These are phyloP conservation scores for Trichophyton equinum DNA, from an alignment of 2,329 filamentous ascomycete genomes.

Conservation along the genomic window DNA sequence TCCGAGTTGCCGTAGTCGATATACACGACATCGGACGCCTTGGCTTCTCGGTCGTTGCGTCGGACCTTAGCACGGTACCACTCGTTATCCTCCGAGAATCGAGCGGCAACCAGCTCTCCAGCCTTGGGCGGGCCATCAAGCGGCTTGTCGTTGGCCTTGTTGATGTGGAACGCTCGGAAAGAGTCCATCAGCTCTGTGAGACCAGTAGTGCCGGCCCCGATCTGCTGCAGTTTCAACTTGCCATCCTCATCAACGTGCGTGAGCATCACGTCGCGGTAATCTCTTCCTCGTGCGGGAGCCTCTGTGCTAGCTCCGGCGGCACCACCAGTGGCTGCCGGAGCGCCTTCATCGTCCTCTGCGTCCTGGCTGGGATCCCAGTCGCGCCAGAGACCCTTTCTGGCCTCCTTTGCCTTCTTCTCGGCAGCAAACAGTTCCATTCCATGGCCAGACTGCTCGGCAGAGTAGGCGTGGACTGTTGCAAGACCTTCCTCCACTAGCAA, in stretches of 20 bases:
- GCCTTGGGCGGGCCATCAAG: conserved; percentile 70
- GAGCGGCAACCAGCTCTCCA: conserved; percentile 80
- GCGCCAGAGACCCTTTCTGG: conserved; percentile 76
- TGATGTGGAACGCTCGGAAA: conserved; percentile 83
- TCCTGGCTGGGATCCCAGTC: conserved; percentile 90
- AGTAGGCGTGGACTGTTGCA: conserved; percentile 84
- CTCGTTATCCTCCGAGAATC: conserved; percentile 75
- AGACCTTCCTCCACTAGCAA: conserved; percentile 85
- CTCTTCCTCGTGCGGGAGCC: conserved; percentile 53
- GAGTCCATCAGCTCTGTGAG: conserved; percentile 80
- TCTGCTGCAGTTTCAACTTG: conserved; percentile 79
- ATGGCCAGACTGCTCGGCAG: conserved; percentile 88
- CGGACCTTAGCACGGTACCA: conserved; percentile 92
- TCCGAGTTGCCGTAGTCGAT: conserved; percentile 96
- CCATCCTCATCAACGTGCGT: conserved; percentile 77
- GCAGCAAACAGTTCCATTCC: conserved; percentile 75
- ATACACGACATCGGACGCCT: conserved; percentile 82
- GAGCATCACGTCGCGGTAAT: conserved; percentile 88
- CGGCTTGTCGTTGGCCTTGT: conserved; percentile 63
- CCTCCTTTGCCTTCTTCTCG: conserved; percentile 80
- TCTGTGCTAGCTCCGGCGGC: conserved; percentile 43
- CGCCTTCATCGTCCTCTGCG: conserved; percentile 45
- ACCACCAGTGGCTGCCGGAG: conserved; percentile 33
- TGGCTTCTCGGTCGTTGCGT: conserved; percentile 80
- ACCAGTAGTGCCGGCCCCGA: conserved; percentile 72